Conservation (phyloP, 140 eudicot species). For the Bidens hawaiensis region DNA sequence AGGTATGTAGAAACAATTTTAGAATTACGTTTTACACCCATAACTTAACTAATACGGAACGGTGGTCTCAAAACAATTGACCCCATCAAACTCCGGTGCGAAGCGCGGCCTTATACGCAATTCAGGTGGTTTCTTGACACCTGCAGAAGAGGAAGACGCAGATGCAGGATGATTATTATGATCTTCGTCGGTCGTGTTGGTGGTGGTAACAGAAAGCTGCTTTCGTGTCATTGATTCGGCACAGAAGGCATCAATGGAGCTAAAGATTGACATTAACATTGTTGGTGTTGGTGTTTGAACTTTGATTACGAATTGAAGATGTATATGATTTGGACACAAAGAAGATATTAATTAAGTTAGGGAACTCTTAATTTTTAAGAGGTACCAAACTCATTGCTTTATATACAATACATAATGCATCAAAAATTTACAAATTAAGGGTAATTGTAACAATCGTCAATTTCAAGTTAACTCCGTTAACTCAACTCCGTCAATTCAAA, state of each 20-base stretch:
- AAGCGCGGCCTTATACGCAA: constrained; percentile 41
- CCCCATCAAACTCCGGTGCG: constrained; percentile 73
- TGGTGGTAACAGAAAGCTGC: background rate
- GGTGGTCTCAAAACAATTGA: constrained; percentile 66
- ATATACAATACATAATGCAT: too few relatives aligned
- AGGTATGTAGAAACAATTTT: constrained; percentile 3
- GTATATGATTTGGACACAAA: too few relatives aligned
- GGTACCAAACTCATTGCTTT: too few relatives aligned
- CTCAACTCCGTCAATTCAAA: too few relatives aligned
- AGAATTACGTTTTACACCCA: background rate
- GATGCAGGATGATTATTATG: too few relatives aligned
- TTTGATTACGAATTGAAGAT: too few relatives aligned
- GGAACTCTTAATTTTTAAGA: too few relatives aligned
- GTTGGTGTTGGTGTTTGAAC: background rate
- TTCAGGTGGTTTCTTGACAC: constrained; percentile 7
- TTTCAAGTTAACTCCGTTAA: too few relatives aligned
- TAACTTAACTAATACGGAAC: constrained; percentile 32
- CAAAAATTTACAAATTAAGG: too few relatives aligned
- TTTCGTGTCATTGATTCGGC: constrained; percentile 41
- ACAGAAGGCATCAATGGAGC: constrained; percentile 45
- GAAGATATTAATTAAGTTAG: too few relatives aligned
- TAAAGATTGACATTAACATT: constrained; percentile 58
- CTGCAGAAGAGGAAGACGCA: background rate
- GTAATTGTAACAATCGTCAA: too few relatives aligned
- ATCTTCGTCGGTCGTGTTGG: background rate